Percentiles rank a stretch among this genome's conserved stretches.
phyloP scores from a whole-genome alignment of 2,329 filamentous ascomycete genomes.

The Trichoderma sp. region DNA sequence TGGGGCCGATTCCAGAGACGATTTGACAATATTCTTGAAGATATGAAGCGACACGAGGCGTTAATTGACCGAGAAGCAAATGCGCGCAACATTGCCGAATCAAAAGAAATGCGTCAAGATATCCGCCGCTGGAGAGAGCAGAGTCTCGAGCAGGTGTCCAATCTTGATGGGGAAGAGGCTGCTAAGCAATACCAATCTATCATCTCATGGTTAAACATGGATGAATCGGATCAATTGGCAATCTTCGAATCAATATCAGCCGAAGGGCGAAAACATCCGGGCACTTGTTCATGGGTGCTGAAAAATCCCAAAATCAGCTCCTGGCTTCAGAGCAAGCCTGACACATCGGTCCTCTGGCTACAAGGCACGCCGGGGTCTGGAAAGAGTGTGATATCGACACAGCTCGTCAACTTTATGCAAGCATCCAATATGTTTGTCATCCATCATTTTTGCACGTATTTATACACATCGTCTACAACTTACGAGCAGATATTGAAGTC shows the following conservation, averaged over 20 bases:
- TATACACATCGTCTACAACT: background rate
- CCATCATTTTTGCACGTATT: background rate
- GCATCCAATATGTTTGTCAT: background rate
- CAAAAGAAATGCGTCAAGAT: conserved; percentile 13
- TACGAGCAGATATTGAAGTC: background rate
- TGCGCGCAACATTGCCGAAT: background rate
- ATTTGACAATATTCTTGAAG: background rate
- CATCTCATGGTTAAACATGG: background rate
- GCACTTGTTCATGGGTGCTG: background rate
- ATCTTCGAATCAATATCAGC: background rate
- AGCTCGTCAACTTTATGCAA: background rate
- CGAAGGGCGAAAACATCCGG: background rate
- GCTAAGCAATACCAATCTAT: background rate
- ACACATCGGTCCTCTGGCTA: background rate
- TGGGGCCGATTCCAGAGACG: background rate
- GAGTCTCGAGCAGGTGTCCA: conserved; percentile 46
- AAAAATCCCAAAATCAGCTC: background rate
- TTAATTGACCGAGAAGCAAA: background rate
- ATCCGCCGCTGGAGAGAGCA: conserved; percentile 42
- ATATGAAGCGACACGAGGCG: background rate
- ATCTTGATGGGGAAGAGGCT: background rate
- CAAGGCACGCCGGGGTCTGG: background rate
- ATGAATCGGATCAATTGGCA: background rate
- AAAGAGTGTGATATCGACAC: background rate
- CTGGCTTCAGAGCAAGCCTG: background rate